Evolutionary conservation across 2,329 filamentous ascomycete genomes (phyloP), one percentile per base, ranked within the genome.

Genomic region (Didymella exigua): DNA sequence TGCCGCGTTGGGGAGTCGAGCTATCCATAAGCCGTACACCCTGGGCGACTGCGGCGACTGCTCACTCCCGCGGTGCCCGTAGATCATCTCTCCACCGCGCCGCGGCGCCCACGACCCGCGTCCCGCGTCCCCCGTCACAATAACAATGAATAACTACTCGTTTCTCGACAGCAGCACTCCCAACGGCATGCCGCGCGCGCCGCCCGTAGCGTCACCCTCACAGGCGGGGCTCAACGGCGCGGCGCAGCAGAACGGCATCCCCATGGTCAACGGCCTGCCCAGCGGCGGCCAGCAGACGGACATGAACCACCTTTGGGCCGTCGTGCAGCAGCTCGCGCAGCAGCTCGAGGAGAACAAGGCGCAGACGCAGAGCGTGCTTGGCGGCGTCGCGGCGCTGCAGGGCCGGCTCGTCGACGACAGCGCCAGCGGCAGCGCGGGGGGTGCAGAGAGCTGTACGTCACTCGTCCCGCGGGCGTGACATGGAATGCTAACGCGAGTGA

Each of bases 251-350:
- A 74, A 70, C 56, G 67, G 70, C 55, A 69, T 76, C 31, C 73
- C 73, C 7, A 68, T 75, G 63, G 71, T 75, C 34, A 76, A 76
- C 49, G 73, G 73, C 18, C 61, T 76, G 37, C 71, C 73, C 9
- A 70, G 66, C 24, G 73, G 74, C 6, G 75, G 75, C 38, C 75
- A 76, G 46, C 75, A 77, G 61, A 76, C 72, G 13, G 75, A 77
- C 49, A 76, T 77, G 74, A 77, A 77, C 53, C 69, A 76, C 54
- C 66, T 77, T 21, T 77, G 74, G 75, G 66, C 66, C 27, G 70
- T 76, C 29, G 73, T 77, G 31, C 73, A 77, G 64, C 72, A 76
- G 63, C 62, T 77, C 47, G 72, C 69, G 49, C 69, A 74, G 55
- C 54, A 75, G 46, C 63, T 77, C 29, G 73, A 76, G 49, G 74